Evolutionary conservation across 2,329 filamentous ascomycete genomes (phyloP), one percentile per base, ranked within the genome.

Genomic region (Fusarium ambrosium): DNA sequence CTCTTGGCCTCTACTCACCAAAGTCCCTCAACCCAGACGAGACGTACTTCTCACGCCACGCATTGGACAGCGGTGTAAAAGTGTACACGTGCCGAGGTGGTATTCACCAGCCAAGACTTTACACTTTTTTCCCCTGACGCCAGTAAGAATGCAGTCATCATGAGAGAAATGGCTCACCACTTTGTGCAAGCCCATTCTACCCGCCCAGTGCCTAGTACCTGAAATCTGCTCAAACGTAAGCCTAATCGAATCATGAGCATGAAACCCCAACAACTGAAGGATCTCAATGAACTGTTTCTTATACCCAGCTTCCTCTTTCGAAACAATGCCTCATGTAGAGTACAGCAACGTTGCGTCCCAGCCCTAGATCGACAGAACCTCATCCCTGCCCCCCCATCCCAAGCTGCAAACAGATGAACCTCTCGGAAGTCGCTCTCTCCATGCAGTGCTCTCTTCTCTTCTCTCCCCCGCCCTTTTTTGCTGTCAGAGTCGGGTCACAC

Each of bases 151-250:
- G 32, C 53, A 56, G 53, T 56, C 53, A 56, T 56, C 53, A 56
- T 55, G 24, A 56, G 29, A 51, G 24, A 53, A 53, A 53, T 53
- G 29, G 53, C 53, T 56, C 53, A 56, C 32, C 53, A 53, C 39
- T 9, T 9, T 53, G 24, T n/a, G 2, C 43, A 27, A 24, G 11
- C 22, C 14, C 14, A 27, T n/a, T 4, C 29, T 53, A n/a, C 45
- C 45, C 24, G 16, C 24, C 24, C 45, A 27, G 45, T 51, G 45
- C 24, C 45, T 51, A 24, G 45, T n/a, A 51, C 22, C 24, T 51
- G 45, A 48, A 32, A 43, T 51, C 45, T 51, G 14, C 22, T 27
- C 22, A 16, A 18, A 48, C 43, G 45, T 24, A 27, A 51, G 24
- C 45, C 45, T 53, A 10, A 53, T 53, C 24, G 24, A 53, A 53